Conservation (phyloP, 768 basidiomycete species). For the Trametes elegans region DNA sequence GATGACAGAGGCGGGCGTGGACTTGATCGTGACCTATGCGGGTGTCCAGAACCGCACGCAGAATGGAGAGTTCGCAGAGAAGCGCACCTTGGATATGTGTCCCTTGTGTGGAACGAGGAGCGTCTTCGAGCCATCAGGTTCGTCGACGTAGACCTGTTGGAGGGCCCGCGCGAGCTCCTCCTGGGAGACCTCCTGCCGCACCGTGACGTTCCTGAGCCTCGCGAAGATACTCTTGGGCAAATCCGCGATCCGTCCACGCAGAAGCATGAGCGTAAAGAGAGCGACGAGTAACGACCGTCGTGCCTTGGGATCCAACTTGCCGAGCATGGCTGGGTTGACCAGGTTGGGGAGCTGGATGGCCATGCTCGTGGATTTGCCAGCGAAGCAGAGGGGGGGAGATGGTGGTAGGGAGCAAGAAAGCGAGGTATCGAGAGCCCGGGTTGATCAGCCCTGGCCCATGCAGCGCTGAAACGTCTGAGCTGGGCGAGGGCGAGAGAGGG, state of each 20-base stretch:
- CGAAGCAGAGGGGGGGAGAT: neutral
- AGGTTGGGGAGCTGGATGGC: slow-evolving; percentile 11
- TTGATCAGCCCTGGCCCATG: neutral
- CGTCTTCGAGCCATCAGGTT: slow-evolving; percentile 55
- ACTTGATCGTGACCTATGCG: slow-evolving; percentile 22
- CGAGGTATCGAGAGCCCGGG: too few species aligned
- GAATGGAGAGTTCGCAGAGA: neutral
- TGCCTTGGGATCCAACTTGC: slow-evolving; percentile 7
- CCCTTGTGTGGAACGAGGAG: slow-evolving; percentile 69
- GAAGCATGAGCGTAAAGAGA: slow-evolving; percentile 45
- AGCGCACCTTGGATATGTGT: slow-evolving; percentile 57
- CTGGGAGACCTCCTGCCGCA: slow-evolving; percentile 14
- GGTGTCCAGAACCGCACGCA: neutral
- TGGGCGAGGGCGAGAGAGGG: neutral
- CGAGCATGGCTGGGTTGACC: slow-evolving; percentile 1
- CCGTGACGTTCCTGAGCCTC: slow-evolving; percentile 28
- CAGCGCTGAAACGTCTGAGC: too few species aligned
- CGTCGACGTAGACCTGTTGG: slow-evolving; percentile 62
- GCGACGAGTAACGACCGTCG: slow-evolving; percentile 39
- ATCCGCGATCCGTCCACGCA: slow-evolving; percentile 44
- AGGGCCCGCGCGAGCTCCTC: slow-evolving; percentile 48
- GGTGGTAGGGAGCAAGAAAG: neutral
- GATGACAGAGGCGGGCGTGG: slow-evolving; percentile 51
- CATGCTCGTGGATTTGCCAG: neutral
- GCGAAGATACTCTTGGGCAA: slow-evolving; percentile 33